A percentile compares a stretch with the other conserved stretches of the same genome.
Evolutionary conservation across 768 basidiomycete species (phyloP).

Genomic region (Tricholoma furcatifolium): DNA sequence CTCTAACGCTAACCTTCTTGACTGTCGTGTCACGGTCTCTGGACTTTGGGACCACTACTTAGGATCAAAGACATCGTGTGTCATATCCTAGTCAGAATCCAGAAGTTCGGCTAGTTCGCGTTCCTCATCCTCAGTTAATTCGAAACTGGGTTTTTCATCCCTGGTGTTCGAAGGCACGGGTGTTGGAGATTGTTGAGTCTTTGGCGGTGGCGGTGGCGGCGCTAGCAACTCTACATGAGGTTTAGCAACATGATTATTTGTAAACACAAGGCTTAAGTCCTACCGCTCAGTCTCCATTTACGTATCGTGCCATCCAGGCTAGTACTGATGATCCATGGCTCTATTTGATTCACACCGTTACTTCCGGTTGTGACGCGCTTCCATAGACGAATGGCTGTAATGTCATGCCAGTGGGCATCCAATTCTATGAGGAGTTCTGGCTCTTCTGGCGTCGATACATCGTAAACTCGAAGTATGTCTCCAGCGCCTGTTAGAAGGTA

Average conservation of each 20-base stretch:
- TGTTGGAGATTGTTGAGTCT: slow-evolving; percentile 4
- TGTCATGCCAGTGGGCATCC: slow-evolving; percentile 91
- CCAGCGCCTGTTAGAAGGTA: slow-evolving; percentile 83
- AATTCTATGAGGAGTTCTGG: slow-evolving; percentile 70
- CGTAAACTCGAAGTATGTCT: slow-evolving; percentile 79
- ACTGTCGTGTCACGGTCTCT: not conserved
- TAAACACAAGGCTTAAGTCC: slow-evolving; percentile 4
- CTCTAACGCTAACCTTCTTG: no score
- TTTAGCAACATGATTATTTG: not conserved
- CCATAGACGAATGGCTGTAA: slow-evolving; percentile 78
- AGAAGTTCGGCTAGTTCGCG: slow-evolving; percentile 80
- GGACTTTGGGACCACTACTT: not conserved
- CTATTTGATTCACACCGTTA: slow-evolving; percentile 48
- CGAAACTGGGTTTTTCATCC: slow-evolving; percentile 25
- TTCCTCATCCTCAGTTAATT: slow-evolving; percentile 87
- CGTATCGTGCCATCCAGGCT: slow-evolving; percentile 88
- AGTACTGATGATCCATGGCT: slow-evolving; percentile 81
- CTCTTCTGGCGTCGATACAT: slow-evolving; percentile 66
- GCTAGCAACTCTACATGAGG: slow-evolving; percentile 37
- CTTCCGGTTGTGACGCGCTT: slow-evolving; percentile 44
- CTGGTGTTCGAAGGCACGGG: slow-evolving; percentile 11
- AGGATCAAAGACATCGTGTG: not conserved
- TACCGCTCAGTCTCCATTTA: slow-evolving; percentile 77
- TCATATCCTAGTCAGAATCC: slow-evolving; percentile 27
- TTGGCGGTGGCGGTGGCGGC: slow-evolving; percentile 23